phyloP scores from a whole-genome alignment of 2,329 filamentous ascomycete genomes.

The Penicillium palitans region DNA sequence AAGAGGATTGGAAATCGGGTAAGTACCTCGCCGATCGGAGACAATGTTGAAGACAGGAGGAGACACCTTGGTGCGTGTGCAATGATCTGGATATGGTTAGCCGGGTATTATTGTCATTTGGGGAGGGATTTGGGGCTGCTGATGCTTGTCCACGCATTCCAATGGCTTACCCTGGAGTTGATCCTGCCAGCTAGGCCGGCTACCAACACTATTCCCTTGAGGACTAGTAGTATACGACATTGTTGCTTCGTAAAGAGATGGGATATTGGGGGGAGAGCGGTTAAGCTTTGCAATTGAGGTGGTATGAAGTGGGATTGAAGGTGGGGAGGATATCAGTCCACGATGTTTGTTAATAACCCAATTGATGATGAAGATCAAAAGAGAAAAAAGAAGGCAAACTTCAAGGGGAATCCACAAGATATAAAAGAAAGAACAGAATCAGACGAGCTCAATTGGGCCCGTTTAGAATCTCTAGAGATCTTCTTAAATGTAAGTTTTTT shows the following conservation, averaged over 20 bases:
- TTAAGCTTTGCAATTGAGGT: slow-evolving; percentile 4
- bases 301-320: slow-evolving; percentile 16
- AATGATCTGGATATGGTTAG: slow-evolving; percentile 53
- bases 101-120: slow-evolving; percentile 9
- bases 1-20: slow-evolving; percentile 18
- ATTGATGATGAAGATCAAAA: slow-evolving; percentile 11
- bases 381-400: slow-evolving; percentile 11
- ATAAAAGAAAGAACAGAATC: slow-evolving; percentile 15
- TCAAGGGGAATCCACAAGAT: slow-evolving; percentile 4
- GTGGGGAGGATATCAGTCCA: slow-evolving; percentile 3
- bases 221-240: slow-evolving; percentile 29
- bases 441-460: slow-evolving; percentile 16
- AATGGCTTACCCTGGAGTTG: slow-evolving; percentile 54
- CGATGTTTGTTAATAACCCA: slow-evolving; percentile 3
- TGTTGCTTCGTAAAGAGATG: background rate
- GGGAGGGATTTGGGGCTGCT: background rate
- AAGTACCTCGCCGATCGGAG: slow-evolving; percentile 70
- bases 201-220: slow-evolving; percentile 21
- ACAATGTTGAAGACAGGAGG: slow-evolving; percentile 67
- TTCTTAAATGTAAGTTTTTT: slow-evolving; percentile 13
- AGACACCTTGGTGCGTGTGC: slow-evolving; percentile 54
- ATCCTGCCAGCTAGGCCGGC: slow-evolving; percentile 54
- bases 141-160: background rate
- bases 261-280: background rate
- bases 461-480: slow-evolving; percentile 17